Evolutionary conservation across 2,329 filamentous ascomycete species (phyloP).

Genomic region (Fusarium caatingaense): DNA sequence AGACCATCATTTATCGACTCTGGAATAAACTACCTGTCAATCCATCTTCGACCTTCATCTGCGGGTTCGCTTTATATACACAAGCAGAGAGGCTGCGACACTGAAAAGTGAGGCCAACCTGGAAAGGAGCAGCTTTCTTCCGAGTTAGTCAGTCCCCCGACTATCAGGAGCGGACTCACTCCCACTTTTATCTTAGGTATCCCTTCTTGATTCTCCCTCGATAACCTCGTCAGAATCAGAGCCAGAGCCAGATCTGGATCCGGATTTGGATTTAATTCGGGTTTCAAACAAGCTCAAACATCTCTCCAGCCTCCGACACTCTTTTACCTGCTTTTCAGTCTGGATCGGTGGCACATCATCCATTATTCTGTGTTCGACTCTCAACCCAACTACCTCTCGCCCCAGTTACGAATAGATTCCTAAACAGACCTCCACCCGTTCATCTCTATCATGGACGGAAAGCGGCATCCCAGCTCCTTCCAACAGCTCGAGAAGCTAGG

Average conservation of each 20-base stretch:
- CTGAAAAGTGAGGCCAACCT: slow-evolving; percentile 20
- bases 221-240: background rate
- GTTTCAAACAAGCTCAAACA: background rate
- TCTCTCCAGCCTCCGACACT: background rate
- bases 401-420: slow-evolving; percentile 9
- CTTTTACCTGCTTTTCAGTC: background rate
- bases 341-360: slow-evolving; percentile 32
- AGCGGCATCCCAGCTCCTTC: slow-evolving; percentile 94
- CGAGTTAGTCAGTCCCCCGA: slow-evolving; percentile 17
- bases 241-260: background rate
- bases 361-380: slow-evolving; percentile 18
- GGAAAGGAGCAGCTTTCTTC: slow-evolving; percentile 12
- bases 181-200: background rate
- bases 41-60: background rate
- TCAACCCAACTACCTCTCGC: slow-evolving; percentile 4
- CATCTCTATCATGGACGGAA: slow-evolving; percentile 79
- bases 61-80: background rate
- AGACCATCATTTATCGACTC: slow-evolving; percentile 2
- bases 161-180: slow-evolving; percentile 7
- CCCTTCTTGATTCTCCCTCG: slow-evolving; percentile 2
- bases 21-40: background rate
- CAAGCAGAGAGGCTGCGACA: slow-evolving; percentile 14
- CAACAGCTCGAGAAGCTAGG: slow-evolving; percentile 99
- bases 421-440: slow-evolving; percentile 1
- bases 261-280: background rate